Evolutionary conservation across 2,329 filamentous ascomycete species (phyloP).

Genomic region (Macroventuria anomochaeta): DNA sequence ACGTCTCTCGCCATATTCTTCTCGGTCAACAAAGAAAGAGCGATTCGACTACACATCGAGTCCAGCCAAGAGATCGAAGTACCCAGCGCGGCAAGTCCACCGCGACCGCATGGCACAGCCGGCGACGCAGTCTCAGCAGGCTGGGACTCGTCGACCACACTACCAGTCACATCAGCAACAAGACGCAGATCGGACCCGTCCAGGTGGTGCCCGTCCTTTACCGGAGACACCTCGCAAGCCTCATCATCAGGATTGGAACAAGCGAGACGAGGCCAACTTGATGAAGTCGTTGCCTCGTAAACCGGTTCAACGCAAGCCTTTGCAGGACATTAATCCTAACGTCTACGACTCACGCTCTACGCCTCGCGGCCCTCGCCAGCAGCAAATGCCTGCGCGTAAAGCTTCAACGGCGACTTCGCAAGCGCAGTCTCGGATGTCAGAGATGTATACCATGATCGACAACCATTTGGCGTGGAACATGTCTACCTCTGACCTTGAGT

Average conservation of each 20-base stretch:
- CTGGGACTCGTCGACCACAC: slow-evolving; percentile 13
- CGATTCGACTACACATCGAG: slow-evolving; percentile 1
- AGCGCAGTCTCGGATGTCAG: slow-evolving; percentile 1
- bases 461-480: slow-evolving; percentile 24
- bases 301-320: background rate
- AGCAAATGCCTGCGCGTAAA: background rate
- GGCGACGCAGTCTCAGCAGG: slow-evolving; percentile 9
- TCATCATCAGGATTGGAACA: slow-evolving; percentile 11
- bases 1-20: background rate
- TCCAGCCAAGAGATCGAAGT: slow-evolving; percentile 1
- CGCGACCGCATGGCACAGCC: slow-evolving; percentile 4
- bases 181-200: slow-evolving; percentile 4
- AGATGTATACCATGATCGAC: slow-evolving; percentile 29
- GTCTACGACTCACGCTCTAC: background rate
- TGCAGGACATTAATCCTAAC: background rate
- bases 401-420: background rate
- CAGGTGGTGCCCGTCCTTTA: slow-evolving; percentile 11
- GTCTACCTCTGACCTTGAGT: background rate
- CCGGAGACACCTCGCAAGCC: slow-evolving; percentile 9
- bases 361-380: background rate
- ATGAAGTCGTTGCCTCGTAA: background rate
- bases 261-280: background rate
- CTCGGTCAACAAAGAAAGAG: background rate
- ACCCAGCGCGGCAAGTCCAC: background rate
- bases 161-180: slow-evolving; percentile 4